Percentiles rank a stretch among this genome's conserved stretches.
phyloP scores from a whole-genome alignment of 2,329 filamentous ascomycete species.

The Diaporthe helianthi region DNA sequence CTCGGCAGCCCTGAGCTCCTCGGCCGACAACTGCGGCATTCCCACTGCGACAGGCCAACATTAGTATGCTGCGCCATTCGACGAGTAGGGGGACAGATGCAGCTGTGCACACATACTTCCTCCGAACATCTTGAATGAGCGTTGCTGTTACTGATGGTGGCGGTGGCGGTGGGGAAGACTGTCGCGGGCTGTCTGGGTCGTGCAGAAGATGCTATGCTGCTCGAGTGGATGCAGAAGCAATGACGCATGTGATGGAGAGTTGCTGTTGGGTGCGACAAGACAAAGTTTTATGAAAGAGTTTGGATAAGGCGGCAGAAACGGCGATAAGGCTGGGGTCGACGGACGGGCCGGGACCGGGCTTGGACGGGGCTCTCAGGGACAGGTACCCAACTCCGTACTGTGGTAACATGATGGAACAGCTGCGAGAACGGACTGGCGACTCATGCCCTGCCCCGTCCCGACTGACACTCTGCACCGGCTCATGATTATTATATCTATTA shows the following conservation, averaged over 20 bases:
- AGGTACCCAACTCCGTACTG: not conserved
- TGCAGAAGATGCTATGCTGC: constrained; percentile 1
- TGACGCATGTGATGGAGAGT: constrained; percentile 31
- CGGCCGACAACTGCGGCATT: constrained; percentile 71
- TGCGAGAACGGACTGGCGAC: constrained; percentile 27
- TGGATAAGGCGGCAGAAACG: constrained; percentile 8
- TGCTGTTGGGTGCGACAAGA: constrained; percentile 21
- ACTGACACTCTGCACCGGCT: constrained; percentile 19
- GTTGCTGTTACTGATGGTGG: not conserved
- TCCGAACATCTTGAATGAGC: constrained; percentile 64
- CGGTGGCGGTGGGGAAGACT: constrained; percentile 3
- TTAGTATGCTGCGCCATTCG: constrained; percentile 3
- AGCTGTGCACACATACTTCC: constrained; percentile 56
- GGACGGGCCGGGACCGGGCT: not conserved
- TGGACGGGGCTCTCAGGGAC: not conserved
- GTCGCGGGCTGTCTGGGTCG: not conserved
- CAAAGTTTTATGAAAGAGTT: constrained; percentile 24
- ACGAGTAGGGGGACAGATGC: not conserved
- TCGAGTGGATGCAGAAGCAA: constrained; percentile 16
- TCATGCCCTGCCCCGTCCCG: constrained; percentile 10
- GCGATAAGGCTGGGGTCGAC: constrained; percentile 8
- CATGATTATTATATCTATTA: constrained; percentile 20
- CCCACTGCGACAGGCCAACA: constrained; percentile 55
- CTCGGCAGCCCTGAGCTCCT: constrained; percentile 76
- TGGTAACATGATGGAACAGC: not conserved